Base-by-base conservation (phyloP, 2,329 filamentous ascomycete genomes). In the Cordyceps tenuipes region DNA sequence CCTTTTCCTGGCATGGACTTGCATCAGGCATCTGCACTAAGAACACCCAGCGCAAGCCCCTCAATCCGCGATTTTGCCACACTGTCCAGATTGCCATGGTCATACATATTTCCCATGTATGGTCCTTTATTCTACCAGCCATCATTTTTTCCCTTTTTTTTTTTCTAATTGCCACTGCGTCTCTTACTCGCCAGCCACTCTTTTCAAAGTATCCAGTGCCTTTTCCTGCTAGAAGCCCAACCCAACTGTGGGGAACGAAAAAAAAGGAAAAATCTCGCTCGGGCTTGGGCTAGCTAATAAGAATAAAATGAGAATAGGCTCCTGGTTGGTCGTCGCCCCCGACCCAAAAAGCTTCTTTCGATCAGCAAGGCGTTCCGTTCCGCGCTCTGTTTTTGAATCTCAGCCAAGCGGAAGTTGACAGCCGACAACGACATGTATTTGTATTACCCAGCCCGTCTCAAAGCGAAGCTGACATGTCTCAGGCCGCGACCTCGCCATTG, bases 401-500 rank as follows among this genome's bases (percentile, higher is more conserved):
- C 8, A 23, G n/a, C 39, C n/a, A 46, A n/a, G n/a, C 43, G 43
- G 43, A 19, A 17, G 13, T 43, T 15, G 15, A 43, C 39, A n/a
- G 39, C 39, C 8, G 43, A 46, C 43, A n/a, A 46, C n/a, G 3
- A 46, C n/a, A 23, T 23, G 23, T 23, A 23, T 23, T 23, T 23
- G 23, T 21, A 29, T 29, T 29, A 29, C 1, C 43, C 46, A 31
- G 43, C 47, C 51, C 43, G 34, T 17, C 44, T 36, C 55, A n/a
- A 51, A 58, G 46, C 55, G 55, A 47, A 34, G 55, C 55, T 58
- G 31, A 51, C 13, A 58, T 58, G 55, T 58, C 55, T 58, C 55
- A 58, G 31, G 47, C 23, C 52, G 5, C 44, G 19, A 31, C 26
- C 48, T 31, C 26, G 44, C 34, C 44, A 48, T 46, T 44, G 39